These are phyloP conservation scores for sunflower (Helianthus annuus) DNA, from an alignment of 129 eudicot genomes.

Conservation along the genomic window DNA sequence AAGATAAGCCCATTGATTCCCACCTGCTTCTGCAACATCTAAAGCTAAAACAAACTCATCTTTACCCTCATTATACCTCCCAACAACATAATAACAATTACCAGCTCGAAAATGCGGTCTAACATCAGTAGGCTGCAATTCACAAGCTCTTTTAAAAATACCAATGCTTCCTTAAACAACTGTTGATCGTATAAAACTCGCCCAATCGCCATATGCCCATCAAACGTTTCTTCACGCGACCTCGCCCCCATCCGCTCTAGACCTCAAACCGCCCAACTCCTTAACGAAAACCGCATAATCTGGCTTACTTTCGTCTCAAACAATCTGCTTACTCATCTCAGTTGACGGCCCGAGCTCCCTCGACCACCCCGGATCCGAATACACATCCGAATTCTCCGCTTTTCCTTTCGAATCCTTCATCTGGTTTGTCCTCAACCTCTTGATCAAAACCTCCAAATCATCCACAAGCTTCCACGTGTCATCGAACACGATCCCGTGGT, in stretches of 20 bases:
- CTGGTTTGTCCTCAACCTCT: constrained; percentile 64
- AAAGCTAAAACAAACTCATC: constrained; percentile 78
- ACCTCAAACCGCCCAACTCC: constrained; percentile 84
- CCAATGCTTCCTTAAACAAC: constrained; percentile 70
- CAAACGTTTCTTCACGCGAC: constrained; percentile 87
- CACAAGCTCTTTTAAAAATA: constrained; percentile 89
- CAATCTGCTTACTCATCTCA: constrained; percentile 65
- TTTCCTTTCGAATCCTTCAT: constrained; percentile 60
- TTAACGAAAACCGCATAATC: constrained; percentile 68
- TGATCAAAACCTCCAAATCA: constrained; percentile 75
- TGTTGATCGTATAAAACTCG: constrained; percentile 76
- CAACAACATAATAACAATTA: constrained; percentile 80
- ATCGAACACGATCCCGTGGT: constrained; percentile 87
- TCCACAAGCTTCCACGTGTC: constrained; percentile 95
- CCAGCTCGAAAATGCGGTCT: constrained; percentile 94
- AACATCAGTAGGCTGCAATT: constrained; percentile 88
- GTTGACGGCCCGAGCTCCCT: constrained; percentile 76
- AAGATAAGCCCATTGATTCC: constrained; percentile 88
- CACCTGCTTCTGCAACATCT: constrained; percentile 92
- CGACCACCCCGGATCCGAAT: constrained; percentile 96
- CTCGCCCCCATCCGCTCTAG: constrained; percentile 79
- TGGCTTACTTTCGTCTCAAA: constrained; percentile 72
- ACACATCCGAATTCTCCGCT: constrained; percentile 63
- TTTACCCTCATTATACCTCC: constrained; percentile 60
- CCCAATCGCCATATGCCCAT: constrained; percentile 98